These are phyloP conservation scores for Fusarium redolens DNA, from an alignment of 2,329 filamentous ascomycete genomes.

Conservation along the genomic window DNA sequence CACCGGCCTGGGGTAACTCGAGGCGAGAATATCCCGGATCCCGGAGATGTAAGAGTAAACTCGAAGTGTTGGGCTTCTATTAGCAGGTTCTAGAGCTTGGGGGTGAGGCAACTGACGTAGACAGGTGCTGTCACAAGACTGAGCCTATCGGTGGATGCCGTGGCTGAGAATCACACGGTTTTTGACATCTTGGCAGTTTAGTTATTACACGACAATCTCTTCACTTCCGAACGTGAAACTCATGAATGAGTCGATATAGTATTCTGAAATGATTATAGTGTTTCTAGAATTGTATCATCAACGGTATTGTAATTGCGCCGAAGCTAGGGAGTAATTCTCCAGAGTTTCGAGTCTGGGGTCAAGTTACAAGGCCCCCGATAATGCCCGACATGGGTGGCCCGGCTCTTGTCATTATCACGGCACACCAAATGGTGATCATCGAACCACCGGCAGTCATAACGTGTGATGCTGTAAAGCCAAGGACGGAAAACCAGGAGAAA, in stretches of 20 bases:
- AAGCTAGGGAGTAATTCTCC: conserved; percentile 5
- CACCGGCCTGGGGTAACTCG: conserved; percentile 11
- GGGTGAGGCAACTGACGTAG: conserved; percentile 15
- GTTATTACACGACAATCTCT: background rate
- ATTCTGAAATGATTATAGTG: background rate
- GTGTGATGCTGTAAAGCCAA: conserved; percentile 14
- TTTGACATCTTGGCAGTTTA: background rate
- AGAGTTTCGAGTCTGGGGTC: conserved; percentile 13
- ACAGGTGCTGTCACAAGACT: conserved; percentile 18
- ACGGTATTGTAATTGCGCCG: background rate
- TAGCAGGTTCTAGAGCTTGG: conserved; percentile 4
- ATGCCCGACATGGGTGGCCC: conserved; percentile 30
- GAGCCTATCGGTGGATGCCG: conserved; percentile 19
- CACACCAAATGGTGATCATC: conserved; percentile 35
- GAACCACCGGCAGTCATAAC: conserved; percentile 40
- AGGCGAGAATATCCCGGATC: conserved; percentile 40
- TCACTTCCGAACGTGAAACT: background rate
- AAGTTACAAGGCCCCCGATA: conserved; percentile 19
- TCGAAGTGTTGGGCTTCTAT: background rate
- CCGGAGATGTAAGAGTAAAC: background rate
- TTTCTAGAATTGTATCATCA: background rate
- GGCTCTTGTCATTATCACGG: conserved; percentile 14
- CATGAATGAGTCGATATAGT: background rate
- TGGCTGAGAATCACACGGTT: conserved; percentile 26
- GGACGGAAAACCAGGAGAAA: conserved; percentile 5